These are phyloP conservation scores for Barnettozyma botsteinii DNA, from an alignment of 805 yeast species.

Conservation along the genomic window DNA sequence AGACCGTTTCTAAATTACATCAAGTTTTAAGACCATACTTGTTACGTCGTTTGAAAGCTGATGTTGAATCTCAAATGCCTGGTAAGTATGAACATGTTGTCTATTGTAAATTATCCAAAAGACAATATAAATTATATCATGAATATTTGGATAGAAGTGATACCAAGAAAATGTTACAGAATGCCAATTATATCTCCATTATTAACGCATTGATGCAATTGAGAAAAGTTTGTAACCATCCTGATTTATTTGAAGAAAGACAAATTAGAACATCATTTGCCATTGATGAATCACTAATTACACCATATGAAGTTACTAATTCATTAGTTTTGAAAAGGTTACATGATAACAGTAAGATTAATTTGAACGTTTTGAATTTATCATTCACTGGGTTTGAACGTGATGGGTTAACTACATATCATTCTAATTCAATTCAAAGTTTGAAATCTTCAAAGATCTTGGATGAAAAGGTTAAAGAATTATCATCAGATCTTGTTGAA, in stretches of 20 bases:
- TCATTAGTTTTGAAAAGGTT: slow-evolving; percentile 32
- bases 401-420: slow-evolving; percentile 37
- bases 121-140: slow-evolving; percentile 88
- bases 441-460: slow-evolving; percentile 46
- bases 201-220: slow-evolving; percentile 97
- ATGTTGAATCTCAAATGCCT: slow-evolving; percentile 99
- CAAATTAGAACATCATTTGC: slow-evolving; percentile 91
- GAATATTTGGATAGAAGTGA: slow-evolving; percentile 97
- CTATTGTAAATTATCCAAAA: slow-evolving; percentile 83
- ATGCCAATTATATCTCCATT: slow-evolving; percentile 91
- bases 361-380: slow-evolving; percentile 57
- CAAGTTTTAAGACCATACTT: slow-evolving; percentile 91
- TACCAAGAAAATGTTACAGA: slow-evolving; percentile 86
- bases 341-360: slow-evolving; percentile 30
- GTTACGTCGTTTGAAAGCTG: slow-evolving; percentile 85
- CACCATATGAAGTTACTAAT: slow-evolving; percentile 40
- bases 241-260: slow-evolving; percentile 91
- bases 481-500: slow-evolving; percentile 32
- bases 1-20: slow-evolving; percentile 83
- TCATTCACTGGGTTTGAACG: slow-evolving; percentile 42
- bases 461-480: slow-evolving; percentile 35
- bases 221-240: slow-evolving; percentile 94
- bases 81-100: slow-evolving; percentile 94
- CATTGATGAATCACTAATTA: slow-evolving; percentile 55
- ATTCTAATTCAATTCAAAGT: slow-evolving; percentile 36